A percentile compares a stretch with the other conserved stretches of the same genome.
phyloP scores from a whole-genome alignment of 2,329 filamentous ascomycete genomes.

The Neurospora sp. region DNA sequence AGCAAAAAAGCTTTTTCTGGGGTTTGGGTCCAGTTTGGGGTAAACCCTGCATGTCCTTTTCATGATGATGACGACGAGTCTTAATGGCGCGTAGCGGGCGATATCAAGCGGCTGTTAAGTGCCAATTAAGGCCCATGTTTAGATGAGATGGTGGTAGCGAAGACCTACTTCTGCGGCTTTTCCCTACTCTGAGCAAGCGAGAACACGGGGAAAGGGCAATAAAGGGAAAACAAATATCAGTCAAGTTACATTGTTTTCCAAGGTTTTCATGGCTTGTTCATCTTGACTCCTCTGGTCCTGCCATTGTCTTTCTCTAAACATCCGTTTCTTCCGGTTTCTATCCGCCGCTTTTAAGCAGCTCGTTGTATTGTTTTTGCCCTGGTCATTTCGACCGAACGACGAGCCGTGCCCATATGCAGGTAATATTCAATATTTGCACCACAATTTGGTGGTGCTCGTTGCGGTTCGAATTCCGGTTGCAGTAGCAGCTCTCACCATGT shows the following conservation, averaged over 20 bases:
- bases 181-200: neutral
- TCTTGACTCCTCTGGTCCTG: neutral
- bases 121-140: neutral
- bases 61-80: neutral
- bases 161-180: neutral
- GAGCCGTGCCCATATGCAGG: neutral
- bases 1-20: neutral
- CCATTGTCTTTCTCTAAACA: neutral
- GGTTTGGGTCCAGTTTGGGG: neutral
- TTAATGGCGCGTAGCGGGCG: neutral
- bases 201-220: neutral
- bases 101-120: conserved; percentile 6
- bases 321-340: neutral
- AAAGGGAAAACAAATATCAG: neutral
- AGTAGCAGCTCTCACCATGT: neutral
- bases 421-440: neutral
- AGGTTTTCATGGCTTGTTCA: neutral
- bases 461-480: neutral
- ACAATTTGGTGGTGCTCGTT: neutral
- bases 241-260: neutral
- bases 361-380: neutral
- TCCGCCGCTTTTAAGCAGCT: neutral
- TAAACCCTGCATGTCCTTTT: conserved; percentile 2
- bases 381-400: neutral
- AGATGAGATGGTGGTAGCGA: neutral